phyloP scores from a whole-genome alignment of 108 stramenopile species.

The Schizochytrium sp. region DNA sequence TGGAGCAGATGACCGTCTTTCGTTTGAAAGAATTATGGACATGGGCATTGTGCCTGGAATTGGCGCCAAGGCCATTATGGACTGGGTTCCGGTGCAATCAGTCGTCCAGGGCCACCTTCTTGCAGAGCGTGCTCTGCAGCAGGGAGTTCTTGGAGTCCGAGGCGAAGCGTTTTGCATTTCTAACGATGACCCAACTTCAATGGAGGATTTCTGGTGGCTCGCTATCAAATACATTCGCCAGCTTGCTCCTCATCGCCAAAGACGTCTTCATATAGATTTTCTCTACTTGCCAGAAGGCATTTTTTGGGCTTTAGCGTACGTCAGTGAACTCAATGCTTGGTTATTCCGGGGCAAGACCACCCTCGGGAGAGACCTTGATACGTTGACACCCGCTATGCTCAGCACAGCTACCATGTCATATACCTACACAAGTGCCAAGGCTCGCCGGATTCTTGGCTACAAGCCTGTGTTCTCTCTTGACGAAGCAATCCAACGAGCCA shows the following conservation, averaged over 20 bases:
- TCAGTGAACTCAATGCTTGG: constrained; percentile 18
- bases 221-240: constrained; percentile 1
- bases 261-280: not conserved
- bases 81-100: constrained; percentile 40
- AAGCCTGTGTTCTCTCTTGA: constrained; percentile 43
- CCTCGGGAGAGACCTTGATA: constrained; percentile 34
- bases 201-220: constrained; percentile 54
- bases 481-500: constrained; percentile 37
- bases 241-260: not conserved
- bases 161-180: constrained; percentile 58
- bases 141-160: constrained; percentile 1
- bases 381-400: constrained; percentile 54
- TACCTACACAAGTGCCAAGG: constrained; percentile 50
- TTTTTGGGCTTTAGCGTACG: constrained; percentile 42
- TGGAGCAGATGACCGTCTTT: constrained; percentile 57
- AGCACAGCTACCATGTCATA: constrained; percentile 32
- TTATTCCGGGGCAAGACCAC: constrained; percentile 23
- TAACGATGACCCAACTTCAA: constrained; percentile 54
- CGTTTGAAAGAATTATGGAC: constrained; percentile 42
- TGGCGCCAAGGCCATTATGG: constrained; percentile 29
- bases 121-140: constrained; percentile 22
- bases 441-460: constrained; percentile 19
- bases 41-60: constrained; percentile 36
- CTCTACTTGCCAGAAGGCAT: not conserved
- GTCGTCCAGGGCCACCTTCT: constrained; percentile 59